These are phyloP conservation scores for Beta vulgaris DNA, from an alignment of 148 eudicot genomes.

Conservation along the genomic window DNA sequence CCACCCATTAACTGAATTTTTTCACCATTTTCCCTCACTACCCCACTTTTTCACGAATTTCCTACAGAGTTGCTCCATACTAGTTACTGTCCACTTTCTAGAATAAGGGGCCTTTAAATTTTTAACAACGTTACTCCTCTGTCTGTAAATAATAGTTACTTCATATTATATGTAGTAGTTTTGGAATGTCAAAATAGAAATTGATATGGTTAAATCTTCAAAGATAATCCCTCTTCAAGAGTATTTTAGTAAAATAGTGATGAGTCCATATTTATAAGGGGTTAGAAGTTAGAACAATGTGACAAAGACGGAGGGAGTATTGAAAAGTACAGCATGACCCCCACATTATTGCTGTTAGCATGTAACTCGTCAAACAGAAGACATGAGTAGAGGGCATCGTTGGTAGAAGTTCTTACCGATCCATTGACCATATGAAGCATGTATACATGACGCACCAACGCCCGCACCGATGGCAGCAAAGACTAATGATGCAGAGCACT, in stretches of 20 bases:
- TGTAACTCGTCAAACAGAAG: background rate
- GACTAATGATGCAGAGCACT: constrained; percentile 68
- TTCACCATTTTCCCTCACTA: background rate
- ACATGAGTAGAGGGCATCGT: background rate
- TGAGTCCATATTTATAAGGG: no score
- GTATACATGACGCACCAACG: constrained; percentile 61
- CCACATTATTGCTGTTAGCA: background rate
- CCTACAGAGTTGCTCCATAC: background rate
- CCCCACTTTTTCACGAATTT: no score
- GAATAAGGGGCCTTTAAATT: no score
- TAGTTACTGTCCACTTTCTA: background rate
- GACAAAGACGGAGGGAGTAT: no score
- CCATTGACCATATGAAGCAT: constrained; percentile 84
- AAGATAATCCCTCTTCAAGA: no score
- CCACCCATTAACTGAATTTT: background rate
- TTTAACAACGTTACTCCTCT: no score
- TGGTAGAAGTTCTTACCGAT: constrained; percentile 51
- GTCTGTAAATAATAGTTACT: no score
- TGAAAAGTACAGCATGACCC: background rate
- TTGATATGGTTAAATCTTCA: no score
- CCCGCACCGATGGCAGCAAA: constrained; percentile 93
- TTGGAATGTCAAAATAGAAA: no score
- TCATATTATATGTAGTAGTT: no score
- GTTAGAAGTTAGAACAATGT: no score
- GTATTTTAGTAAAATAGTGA: no score